Conservation (phyloP, 2,329 filamentous ascomycete species). For the Fusarium succisae region DNA sequence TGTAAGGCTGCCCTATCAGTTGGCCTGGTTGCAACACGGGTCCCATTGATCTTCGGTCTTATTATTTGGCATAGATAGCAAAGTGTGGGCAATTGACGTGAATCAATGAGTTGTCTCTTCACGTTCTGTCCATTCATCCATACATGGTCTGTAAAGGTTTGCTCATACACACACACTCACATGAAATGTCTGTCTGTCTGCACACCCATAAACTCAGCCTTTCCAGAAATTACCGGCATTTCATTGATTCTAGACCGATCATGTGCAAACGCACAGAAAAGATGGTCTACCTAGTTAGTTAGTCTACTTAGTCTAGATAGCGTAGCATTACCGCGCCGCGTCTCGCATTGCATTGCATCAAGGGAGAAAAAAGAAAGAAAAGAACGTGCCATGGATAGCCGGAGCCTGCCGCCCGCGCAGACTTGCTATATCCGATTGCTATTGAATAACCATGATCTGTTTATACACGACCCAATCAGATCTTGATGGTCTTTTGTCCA, state of each 20-base stretch:
- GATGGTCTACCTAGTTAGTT: neutral
- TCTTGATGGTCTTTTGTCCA: neutral
- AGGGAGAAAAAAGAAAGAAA: neutral
- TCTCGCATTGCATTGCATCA: neutral
- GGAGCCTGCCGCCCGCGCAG: slow-evolving; percentile 24
- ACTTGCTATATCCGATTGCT: slow-evolving; percentile 7
- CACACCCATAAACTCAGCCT: slow-evolving; percentile 3
- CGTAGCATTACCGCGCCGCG: slow-evolving; percentile 3
- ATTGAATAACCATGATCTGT: slow-evolving; percentile 5
- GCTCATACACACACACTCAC: neutral
- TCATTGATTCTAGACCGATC: slow-evolving; percentile 22
- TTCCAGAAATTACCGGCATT: slow-evolving; percentile 6
- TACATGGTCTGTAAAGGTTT: neutral
- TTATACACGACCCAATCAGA: slow-evolving; percentile 13
- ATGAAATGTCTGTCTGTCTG: neutral
- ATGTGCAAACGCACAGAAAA: slow-evolving; percentile 16
- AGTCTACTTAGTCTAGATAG: neutral
- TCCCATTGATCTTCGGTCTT: slow-evolving; percentile 5
- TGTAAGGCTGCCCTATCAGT: slow-evolving; percentile 26
- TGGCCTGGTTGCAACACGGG: slow-evolving; percentile 11
- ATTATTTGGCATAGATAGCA: slow-evolving; percentile 12
- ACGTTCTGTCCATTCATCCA: neutral
- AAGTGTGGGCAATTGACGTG: neutral
- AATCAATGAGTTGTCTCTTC: neutral
- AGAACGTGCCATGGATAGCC: slow-evolving; percentile 30